Evolutionary conservation across 2,329 filamentous ascomycete species (phyloP).

Genomic region (Alternaria arborescens): DNA sequence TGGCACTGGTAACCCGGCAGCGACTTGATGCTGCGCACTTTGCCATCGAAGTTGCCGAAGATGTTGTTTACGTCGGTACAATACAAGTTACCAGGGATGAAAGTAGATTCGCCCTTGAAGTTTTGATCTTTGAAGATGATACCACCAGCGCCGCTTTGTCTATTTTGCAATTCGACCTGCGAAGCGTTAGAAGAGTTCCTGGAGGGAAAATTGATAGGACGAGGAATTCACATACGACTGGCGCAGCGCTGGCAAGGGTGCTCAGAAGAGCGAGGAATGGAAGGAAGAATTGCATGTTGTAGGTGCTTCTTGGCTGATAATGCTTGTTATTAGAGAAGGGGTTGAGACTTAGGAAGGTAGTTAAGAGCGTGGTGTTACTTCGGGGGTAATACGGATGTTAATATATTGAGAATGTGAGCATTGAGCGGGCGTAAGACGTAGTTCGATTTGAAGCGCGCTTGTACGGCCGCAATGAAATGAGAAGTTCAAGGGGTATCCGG

Average conservation of each 20-base stretch:
- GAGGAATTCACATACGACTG: conserved; percentile 3
- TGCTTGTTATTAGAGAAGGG: neutral
- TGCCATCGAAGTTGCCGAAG: conserved; percentile 28
- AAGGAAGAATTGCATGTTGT: conserved; percentile 23
- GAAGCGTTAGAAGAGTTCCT: neutral
- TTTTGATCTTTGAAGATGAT: conserved; percentile 21
- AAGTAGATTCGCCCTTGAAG: conserved; percentile 14
- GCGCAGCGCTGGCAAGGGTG: conserved; percentile 15
- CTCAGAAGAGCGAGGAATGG: conserved; percentile 20
- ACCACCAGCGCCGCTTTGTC: conserved; percentile 15
- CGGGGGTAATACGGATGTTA: neutral
- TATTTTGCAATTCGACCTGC: neutral
- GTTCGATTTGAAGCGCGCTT: conserved; percentile 74
- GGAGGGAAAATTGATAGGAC: neutral
- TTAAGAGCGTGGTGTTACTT: neutral
- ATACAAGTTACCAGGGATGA: conserved; percentile 18
- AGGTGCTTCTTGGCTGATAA: neutral
- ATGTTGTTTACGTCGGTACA: conserved; percentile 30
- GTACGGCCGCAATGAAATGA: conserved; percentile 74
- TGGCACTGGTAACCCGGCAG: conserved; percentile 25
- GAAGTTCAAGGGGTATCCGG: conserved; percentile 69
- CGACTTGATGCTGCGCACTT: conserved; percentile 26
- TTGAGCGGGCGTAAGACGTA: neutral
- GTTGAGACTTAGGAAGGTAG: neutral
- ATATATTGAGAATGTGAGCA: neutral